phyloP scores from a whole-genome alignment of 768 basidiomycete genomes.

The Imleria badia region DNA sequence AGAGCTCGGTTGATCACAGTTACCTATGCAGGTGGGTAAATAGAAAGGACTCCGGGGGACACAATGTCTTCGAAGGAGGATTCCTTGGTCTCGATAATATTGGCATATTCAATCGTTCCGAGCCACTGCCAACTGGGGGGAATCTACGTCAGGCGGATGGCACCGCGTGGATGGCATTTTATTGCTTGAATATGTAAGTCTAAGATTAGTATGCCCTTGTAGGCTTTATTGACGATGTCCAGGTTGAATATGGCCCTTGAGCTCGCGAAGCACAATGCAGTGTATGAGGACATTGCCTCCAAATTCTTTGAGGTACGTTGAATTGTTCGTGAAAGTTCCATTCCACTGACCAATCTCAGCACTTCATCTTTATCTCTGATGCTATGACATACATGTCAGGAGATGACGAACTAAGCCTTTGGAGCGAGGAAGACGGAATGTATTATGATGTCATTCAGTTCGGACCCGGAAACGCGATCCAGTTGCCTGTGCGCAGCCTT shows the following conservation, averaged over 20 bases:
- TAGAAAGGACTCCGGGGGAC: conserved; percentile 91
- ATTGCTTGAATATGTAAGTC: conserved; percentile 89
- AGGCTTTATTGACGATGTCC: conserved; percentile 4
- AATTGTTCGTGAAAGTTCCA: background rate
- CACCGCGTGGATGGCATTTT: conserved; percentile 99
- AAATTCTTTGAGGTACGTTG: conserved; percentile 84
- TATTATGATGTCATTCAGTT: conserved; percentile 98
- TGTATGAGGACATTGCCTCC: conserved; percentile 98
- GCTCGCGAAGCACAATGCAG: conserved; percentile 94
- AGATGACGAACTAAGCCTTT: conserved; percentile 78
- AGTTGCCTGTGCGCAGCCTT: conserved; percentile 89
- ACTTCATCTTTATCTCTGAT: conserved; percentile 98
- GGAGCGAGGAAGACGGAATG: conserved; percentile 97
- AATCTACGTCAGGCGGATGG: conserved; percentile 95
- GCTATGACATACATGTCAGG: conserved; percentile 93
- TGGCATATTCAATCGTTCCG: conserved; percentile 96
- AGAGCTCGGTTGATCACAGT: background rate
- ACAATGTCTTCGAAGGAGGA: conserved; percentile 97
- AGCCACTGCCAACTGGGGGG: conserved; percentile 94
- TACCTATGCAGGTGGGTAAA: conserved; percentile 83
- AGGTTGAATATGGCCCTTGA: conserved; percentile 98
- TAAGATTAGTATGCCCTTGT: background rate
- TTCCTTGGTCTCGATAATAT: conserved; percentile 99
- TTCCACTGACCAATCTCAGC: conserved; percentile 44
- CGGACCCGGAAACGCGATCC: conserved; percentile 77